Conservation (phyloP, 306 rosid genomes). For the Fragaria iinumae region DNA sequence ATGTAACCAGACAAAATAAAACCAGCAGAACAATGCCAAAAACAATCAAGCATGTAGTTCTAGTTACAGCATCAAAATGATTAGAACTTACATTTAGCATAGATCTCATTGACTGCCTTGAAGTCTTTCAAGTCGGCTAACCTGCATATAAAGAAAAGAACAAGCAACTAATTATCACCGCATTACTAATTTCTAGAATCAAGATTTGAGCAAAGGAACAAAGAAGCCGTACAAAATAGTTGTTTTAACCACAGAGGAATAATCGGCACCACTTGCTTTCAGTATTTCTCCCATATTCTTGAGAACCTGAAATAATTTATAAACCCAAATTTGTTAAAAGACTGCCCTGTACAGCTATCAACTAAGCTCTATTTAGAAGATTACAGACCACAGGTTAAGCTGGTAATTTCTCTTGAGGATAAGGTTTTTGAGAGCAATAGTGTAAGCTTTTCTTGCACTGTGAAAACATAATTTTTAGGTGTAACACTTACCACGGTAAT, state of each 20-base stretch:
- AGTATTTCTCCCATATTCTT: conserved; percentile 95
- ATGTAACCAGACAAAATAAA: not conserved
- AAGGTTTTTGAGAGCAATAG: not conserved
- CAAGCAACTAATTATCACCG: not conserved
- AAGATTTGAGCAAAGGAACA: not conserved
- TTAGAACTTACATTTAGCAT: conserved; percentile 77
- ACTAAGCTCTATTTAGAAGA: not conserved
- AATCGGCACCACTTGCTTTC: conserved; percentile 73
- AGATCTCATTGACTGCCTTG: conserved; percentile 77
- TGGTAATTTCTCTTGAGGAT: not conserved
- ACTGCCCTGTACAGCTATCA: not conserved
- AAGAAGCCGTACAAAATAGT: conserved; percentile 64
- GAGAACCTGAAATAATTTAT: conserved; percentile 48
- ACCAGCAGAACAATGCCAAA: not conserved
- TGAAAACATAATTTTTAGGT: not conserved
- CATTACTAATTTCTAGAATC: conserved; percentile 2
- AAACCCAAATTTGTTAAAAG: not conserved
- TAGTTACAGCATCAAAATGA: not conserved
- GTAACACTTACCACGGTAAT: not conserved
- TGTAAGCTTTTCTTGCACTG: not conserved
- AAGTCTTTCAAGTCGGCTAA: conserved; percentile 92
- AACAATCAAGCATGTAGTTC: not conserved
- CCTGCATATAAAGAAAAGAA: conserved; percentile 50
- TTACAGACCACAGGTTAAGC: not conserved
- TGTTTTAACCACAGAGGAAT: conserved; percentile 87